phyloP scores from a whole-genome alignment of 2,329 filamentous ascomycete species.

The Trichoderma sp. region DNA sequence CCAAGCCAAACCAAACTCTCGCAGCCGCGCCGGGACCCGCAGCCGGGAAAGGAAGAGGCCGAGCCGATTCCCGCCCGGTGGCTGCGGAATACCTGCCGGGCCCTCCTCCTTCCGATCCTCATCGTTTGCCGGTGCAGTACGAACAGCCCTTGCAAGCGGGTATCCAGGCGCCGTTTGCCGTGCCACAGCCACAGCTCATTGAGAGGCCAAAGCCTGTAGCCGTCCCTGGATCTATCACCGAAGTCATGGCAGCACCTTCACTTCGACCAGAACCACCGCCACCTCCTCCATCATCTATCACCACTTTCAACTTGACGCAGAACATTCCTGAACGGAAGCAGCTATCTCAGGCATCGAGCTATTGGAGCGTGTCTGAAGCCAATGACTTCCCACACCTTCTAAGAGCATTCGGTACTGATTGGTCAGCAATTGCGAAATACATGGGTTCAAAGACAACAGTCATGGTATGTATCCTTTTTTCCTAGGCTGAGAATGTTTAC shows the following conservation, averaged over 20 bases:
- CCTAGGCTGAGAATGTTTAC: neutral
- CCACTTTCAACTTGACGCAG: slow-evolving; percentile 51
- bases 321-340: slow-evolving; percentile 47
- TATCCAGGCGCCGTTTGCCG: slow-evolving; percentile 43
- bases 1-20: slow-evolving; percentile 44
- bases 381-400: slow-evolving; percentile 73
- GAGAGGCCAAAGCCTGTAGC: slow-evolving; percentile 38
- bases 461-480: slow-evolving; percentile 60
- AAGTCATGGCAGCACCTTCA: slow-evolving; percentile 57
- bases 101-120: slow-evolving; percentile 39
- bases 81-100: slow-evolving; percentile 42
- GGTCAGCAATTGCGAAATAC: slow-evolving; percentile 69
- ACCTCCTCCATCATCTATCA: slow-evolving; percentile 46
- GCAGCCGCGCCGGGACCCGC: slow-evolving; percentile 45
- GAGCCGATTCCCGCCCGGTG: slow-evolving; percentile 51
- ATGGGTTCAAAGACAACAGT: slow-evolving; percentile 83
- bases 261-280: slow-evolving; percentile 53
- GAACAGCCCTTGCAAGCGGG: slow-evolving; percentile 42
- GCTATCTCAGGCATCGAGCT: slow-evolving; percentile 67
- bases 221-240: slow-evolving; percentile 44
- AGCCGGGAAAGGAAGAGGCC: slow-evolving; percentile 48
- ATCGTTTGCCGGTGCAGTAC: slow-evolving; percentile 43
- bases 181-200: slow-evolving; percentile 31
- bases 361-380: slow-evolving; percentile 82
- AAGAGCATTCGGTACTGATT: slow-evolving; percentile 75